phyloP scores from a whole-genome alignment of 2,329 filamentous ascomycete genomes.

The Cordyceps cateniannulata region DNA sequence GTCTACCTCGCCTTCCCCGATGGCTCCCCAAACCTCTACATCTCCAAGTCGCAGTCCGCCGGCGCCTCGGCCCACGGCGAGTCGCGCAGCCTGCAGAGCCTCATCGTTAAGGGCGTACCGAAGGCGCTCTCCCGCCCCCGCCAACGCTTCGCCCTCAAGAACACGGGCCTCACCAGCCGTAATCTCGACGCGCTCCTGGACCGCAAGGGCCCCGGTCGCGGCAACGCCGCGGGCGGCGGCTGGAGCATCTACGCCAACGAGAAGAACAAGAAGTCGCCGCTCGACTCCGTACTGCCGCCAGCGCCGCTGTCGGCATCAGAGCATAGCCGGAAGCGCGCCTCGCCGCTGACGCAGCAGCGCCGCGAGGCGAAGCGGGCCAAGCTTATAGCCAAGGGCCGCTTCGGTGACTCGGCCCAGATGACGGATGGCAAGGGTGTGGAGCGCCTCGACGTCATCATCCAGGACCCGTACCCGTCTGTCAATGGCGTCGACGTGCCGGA shows the following conservation, averaged over 20 bases:
- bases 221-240: conserved; percentile 66
- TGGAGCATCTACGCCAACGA: conserved; percentile 75
- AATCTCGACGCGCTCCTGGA: conserved; percentile 65
- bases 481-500: conserved; percentile 14
- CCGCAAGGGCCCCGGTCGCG: conserved; percentile 61
- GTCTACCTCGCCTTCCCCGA: conserved; percentile 80
- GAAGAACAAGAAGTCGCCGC: conserved; percentile 44
- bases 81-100: conserved; percentile 56
- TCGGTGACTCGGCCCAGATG: conserved; percentile 53
- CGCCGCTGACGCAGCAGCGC: conserved; percentile 22
- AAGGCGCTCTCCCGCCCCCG: conserved; percentile 73
- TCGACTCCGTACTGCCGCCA: conserved; percentile 45
- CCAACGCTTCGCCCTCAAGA: conserved; percentile 61
- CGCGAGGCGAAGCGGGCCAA: conserved; percentile 50
- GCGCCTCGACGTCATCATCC: conserved; percentile 51
- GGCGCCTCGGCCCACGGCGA: conserved; percentile 41
- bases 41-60: conserved; percentile 44
- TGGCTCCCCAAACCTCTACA: conserved; percentile 68
- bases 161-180: conserved; percentile 62
- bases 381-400: conserved; percentile 59
- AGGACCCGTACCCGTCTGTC: conserved; percentile 46
- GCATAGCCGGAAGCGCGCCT: conserved; percentile 23
- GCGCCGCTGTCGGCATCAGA: conserved; percentile 36
- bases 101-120: conserved; percentile 73
- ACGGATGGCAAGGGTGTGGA: conserved; percentile 57